Conservation (phyloP, 352 stramenopile species). For the Globisporangium orthogonon region DNA sequence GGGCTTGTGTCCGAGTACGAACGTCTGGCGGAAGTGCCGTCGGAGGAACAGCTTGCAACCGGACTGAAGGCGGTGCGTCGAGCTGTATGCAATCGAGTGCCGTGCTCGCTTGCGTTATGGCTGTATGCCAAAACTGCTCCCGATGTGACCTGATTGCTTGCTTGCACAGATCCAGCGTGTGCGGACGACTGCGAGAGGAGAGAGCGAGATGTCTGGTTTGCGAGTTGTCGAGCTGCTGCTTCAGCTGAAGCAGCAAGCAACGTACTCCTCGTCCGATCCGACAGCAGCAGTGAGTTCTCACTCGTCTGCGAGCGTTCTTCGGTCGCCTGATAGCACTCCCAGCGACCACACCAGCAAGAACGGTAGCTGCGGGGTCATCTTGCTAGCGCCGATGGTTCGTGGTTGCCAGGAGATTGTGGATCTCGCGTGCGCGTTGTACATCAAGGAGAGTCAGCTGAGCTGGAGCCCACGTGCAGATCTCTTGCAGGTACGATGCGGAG, state of each 20-base stretch:
- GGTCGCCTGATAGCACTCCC: too few relatives aligned
- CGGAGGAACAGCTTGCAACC: slow-evolving; percentile 13
- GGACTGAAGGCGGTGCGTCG: slow-evolving; percentile 29
- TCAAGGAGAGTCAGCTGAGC: slow-evolving; percentile 31
- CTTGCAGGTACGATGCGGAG: slow-evolving; percentile 25
- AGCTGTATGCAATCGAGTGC: slow-evolving; percentile 14
- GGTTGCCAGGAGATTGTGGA: slow-evolving; percentile 28
- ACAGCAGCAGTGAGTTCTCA: not conserved
- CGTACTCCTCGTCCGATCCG: slow-evolving; percentile 9
- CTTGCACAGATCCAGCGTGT: slow-evolving; percentile 14
- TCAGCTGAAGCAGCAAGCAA: slow-evolving; percentile 28
- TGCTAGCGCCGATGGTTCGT: slow-evolving; percentile 16
- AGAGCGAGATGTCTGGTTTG: slow-evolving; percentile 6
- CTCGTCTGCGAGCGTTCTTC: not conserved
- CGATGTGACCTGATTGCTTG: too few relatives aligned
- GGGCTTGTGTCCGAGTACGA: not conserved
- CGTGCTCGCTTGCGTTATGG: too few relatives aligned
- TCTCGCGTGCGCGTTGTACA: slow-evolving; percentile 18
- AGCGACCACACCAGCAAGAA: not conserved
- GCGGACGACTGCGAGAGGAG: slow-evolving; percentile 8
- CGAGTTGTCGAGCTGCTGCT: slow-evolving; percentile 23
- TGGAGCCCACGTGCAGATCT: slow-evolving; percentile 24
- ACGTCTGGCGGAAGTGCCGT: slow-evolving; percentile 9
- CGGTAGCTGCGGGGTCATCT: not conserved
- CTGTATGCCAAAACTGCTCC: too few relatives aligned